Percentiles rank a stretch among this genome's conserved stretches.
Conservation (phyloP, 169 alveolate genomes). For the Cryptosporidium meleagridis region DNA sequence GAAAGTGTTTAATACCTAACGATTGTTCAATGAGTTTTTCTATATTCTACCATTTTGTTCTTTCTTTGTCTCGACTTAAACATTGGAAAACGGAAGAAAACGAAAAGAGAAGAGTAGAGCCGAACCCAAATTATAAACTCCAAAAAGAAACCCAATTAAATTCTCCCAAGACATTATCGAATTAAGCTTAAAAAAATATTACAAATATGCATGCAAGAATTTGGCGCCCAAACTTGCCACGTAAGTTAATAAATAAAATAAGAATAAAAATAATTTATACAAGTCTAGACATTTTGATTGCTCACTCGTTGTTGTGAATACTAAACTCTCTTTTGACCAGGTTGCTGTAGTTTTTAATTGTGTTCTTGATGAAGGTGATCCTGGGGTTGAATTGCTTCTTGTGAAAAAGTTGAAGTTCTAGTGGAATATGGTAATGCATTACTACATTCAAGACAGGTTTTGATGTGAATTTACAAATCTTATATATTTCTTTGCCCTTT, state of each 20-base stretch:
- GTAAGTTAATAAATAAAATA: background rate
- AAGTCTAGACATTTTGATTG: too few relatives aligned
- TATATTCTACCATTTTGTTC: background rate
- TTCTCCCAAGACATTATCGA: too few relatives aligned
- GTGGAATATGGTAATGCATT: conserved; percentile 33
- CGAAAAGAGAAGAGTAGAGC: too few relatives aligned
- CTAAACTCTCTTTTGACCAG: conserved; percentile 30
- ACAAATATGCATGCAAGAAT: background rate
- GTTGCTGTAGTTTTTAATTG: conserved; percentile 16
- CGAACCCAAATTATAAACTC: too few relatives aligned
- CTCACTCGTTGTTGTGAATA: background rate
- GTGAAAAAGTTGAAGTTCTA: conserved; percentile 30
- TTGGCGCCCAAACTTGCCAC: background rate
- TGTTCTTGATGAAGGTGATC: background rate
- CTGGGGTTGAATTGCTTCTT: conserved; percentile 46
- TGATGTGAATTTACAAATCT: conserved; percentile 16
- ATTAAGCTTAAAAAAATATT: too few relatives aligned
- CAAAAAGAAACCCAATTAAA: too few relatives aligned
- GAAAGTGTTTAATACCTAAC: background rate
- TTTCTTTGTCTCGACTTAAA: background rate
- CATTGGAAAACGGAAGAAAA: too few relatives aligned
- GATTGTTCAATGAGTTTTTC: background rate
- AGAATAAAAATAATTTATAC: background rate
- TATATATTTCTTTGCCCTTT: background rate
- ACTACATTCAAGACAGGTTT: background rate